phyloP scores from a whole-genome alignment of 2,329 filamentous ascomycete species.

The Leptographium flavum region DNA sequence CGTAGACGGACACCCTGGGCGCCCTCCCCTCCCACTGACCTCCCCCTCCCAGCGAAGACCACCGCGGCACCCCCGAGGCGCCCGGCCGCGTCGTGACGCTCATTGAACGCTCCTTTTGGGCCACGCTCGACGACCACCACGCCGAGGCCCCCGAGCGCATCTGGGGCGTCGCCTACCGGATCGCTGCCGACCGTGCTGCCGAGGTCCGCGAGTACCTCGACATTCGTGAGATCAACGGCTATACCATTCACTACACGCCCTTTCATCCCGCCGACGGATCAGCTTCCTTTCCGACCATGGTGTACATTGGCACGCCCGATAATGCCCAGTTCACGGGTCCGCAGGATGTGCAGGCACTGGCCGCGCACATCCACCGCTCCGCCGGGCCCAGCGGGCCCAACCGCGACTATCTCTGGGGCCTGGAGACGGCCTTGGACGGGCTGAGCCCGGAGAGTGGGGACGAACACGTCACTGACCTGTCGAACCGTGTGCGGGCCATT shows the following conservation, averaged over 20 bases:
- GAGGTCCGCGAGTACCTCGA: constrained; percentile 83
- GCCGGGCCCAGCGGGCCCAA: constrained; percentile 79
- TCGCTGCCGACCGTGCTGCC: constrained; percentile 53
- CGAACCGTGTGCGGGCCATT: constrained; percentile 53
- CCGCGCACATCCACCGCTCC: constrained; percentile 65
- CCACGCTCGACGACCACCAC: constrained; percentile 56
- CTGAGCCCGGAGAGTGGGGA: constrained; percentile 68
- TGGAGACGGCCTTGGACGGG: constrained; percentile 61
- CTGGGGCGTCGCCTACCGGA: constrained; percentile 90
- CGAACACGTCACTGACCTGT: constrained; percentile 72
- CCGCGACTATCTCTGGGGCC: constrained; percentile 70
- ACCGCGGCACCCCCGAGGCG: constrained; percentile 75
- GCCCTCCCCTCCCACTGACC: too few relatives aligned
- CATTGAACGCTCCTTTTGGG: constrained; percentile 74
- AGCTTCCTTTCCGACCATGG: constrained; percentile 41
- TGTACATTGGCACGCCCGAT: constrained; percentile 87
- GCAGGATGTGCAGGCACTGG: constrained; percentile 64
- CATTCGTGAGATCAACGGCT: constrained; percentile 94
- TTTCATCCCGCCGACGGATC: constrained; percentile 50
- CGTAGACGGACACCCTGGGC: too few relatives aligned
- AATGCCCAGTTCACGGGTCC: constrained; percentile 86
- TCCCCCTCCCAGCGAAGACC: constrained; percentile 55
- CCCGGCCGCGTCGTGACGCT: constrained; percentile 90
- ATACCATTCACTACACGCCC: constrained; percentile 80
- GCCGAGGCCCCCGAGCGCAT: constrained; percentile 49